Evolutionary conservation across 352 stramenopile genomes (phyloP), one percentile per base, ranked within the genome.

Genomic region (Phytopythium vexans): DNA sequence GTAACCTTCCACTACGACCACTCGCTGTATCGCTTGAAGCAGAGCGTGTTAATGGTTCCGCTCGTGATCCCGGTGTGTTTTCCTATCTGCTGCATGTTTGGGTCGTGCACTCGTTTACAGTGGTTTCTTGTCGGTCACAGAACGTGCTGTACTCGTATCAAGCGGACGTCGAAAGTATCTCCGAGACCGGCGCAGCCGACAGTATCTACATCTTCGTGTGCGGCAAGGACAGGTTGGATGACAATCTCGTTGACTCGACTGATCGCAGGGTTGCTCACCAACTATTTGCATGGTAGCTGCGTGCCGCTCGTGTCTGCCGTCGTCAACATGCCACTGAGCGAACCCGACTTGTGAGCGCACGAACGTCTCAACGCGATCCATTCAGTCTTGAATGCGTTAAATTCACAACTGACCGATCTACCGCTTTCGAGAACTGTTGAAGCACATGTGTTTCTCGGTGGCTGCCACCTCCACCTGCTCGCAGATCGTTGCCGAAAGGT

Each of bases 131-230:
- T 58, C 46, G 12, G 9, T 50, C 38, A 43, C 50, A 93, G 80
- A 89, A 88, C 16, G 71, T 89, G 44, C 73, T 79, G 60, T 93
- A 90, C 54, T 58, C 64, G 41, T 93, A 89, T 55, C 52, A 70
- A 8, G 69, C 78, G 37, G 77, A 92, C 45, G 78, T 93, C 32
- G 68, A 89, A 55, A 88, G 68, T 47, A 74, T 93, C 53, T 88
- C 75, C 8, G 74, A 89, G 52, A 68, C 67, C 0, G 75, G 78
- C 0, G 83, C 81, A 9, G 79, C 83, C 35, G 83, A 92, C 59
- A 88, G 72, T 51, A 59, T 93, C 51, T 90, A 71, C 56, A 86
- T 93, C 54, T 92, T 89, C 49, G 76, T 93, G 1, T 93, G 83
- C 59, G 70, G 81, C 54, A 91, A 93, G 62, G 79, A 92, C 50